Evolutionary conservation across 164 flowering plant species (phyloP).

Genomic region (Magnolia sinica): DNA sequence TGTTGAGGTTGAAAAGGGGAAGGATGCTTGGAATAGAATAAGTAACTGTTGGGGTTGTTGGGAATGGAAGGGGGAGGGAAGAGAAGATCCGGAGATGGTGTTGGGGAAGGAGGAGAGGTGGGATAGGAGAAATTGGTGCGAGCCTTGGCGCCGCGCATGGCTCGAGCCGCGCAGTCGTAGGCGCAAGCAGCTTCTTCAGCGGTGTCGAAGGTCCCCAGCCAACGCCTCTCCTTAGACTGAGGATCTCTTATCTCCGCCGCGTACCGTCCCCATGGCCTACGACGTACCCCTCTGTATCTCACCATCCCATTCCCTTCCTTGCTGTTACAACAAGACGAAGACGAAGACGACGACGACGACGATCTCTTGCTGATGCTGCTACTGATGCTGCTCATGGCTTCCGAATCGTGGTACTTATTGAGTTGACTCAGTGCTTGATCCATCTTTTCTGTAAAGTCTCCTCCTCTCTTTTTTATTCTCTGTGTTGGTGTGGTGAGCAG

Average conservation of each 20-base stretch:
- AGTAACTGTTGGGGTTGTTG: not conserved
- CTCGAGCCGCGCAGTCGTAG: slow-evolving; percentile 83
- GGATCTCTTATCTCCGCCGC: slow-evolving; percentile 95
- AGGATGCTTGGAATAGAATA: not conserved
- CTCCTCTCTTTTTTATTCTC: not conserved
- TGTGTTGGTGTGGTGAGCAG: not conserved
- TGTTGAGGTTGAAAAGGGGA: slow-evolving; percentile 3
- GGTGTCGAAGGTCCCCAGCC: slow-evolving; percentile 95
- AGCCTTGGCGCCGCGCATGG: slow-evolving; percentile 86
- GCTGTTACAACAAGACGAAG: slow-evolving; percentile 3
- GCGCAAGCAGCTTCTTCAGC: slow-evolving; percentile 97
- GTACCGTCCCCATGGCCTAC: slow-evolving; percentile 94
- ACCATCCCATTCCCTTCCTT: slow-evolving; percentile 20
- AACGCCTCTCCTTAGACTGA: slow-evolving; percentile 74
- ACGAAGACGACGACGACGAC: not conserved
- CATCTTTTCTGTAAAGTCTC: not conserved
- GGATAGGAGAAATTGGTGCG: slow-evolving; percentile 80
- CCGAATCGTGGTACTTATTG: slow-evolving; percentile 7
- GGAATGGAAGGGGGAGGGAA: not conserved
- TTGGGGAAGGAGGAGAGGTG: slow-evolving; percentile 10
- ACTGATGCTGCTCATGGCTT: not conserved
- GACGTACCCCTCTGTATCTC: slow-evolving; percentile 84
- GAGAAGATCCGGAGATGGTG: slow-evolving; percentile 18
- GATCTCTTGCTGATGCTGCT: not conserved
- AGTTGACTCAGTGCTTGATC: slow-evolving; percentile 39